Percentiles rank a stretch among this genome's conserved stretches.
Evolutionary conservation across 176 grass and related monocot genomes (phyloP).

Genomic region (Panicum miliaceum): DNA sequence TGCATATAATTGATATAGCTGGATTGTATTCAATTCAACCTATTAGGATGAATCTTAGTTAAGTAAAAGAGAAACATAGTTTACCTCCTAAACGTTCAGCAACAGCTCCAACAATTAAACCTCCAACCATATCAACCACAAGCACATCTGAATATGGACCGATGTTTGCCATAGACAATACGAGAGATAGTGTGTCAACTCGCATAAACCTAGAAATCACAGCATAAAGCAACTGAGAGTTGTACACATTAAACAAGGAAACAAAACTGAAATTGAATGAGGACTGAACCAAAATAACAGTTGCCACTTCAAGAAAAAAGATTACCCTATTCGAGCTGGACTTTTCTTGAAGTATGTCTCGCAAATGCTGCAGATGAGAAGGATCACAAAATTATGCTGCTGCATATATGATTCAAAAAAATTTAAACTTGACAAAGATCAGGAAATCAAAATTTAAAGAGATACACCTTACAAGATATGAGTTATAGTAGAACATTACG

Average conservation of each 20-base stretch:
- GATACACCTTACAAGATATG: background rate
- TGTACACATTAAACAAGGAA: background rate
- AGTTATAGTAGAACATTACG: background rate
- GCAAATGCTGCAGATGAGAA: constrained; percentile 79
- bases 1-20: background rate
- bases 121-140: constrained; percentile 89
- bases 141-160: constrained; percentile 86
- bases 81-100: constrained; percentile 93
- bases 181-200: constrained; percentile 80
- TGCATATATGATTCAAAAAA: constrained; percentile 4
- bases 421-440: constrained; percentile 3
- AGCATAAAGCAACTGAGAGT: constrained; percentile 30
- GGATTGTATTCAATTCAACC: background rate
- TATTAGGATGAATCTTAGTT: constrained; percentile 16
- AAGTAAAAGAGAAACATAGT: constrained; percentile 28
- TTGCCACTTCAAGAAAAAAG: background rate
- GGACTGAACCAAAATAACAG: background rate
- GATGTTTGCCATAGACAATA: constrained; percentile 91
- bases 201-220: constrained; percentile 80
- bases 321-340: constrained; percentile 87
- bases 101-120: constrained; percentile 79
- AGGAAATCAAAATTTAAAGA: background rate
- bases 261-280: constrained; percentile 27
- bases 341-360: constrained; percentile 99
- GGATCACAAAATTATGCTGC: constrained; percentile 15